A percentile compares a stretch with the other conserved stretches of the same genome.
These are phyloP conservation scores for Casaregolazyma suthepensis DNA, from an alignment of 1,139 yeast genomes.

Conservation along the genomic window DNA sequence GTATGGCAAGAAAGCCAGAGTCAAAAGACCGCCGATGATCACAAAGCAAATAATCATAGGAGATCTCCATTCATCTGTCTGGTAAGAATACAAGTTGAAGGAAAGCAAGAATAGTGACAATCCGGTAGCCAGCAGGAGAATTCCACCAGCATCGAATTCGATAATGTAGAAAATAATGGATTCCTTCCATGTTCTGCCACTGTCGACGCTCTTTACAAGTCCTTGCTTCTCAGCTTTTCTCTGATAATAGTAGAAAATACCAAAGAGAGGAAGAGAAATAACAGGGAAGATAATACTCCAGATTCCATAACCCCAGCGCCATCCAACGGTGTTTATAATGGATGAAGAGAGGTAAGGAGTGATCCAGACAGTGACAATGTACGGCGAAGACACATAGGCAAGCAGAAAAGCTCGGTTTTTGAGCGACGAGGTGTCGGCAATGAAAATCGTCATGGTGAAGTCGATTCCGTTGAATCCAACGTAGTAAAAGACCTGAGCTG, in stretches of 20 bases:
- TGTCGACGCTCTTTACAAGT: slow-evolving; percentile 15
- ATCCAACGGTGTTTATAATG: slow-evolving; percentile 14
- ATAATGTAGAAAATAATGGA: slow-evolving; percentile 20
- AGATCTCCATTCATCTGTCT: slow-evolving; percentile 25
- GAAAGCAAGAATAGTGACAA: slow-evolving; percentile 35
- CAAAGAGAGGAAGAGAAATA: slow-evolving; percentile 28
- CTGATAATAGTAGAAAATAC: slow-evolving; percentile 27
- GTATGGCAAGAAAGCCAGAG: slow-evolving; percentile 28
- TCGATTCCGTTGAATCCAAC: slow-evolving; percentile 27
- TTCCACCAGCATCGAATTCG: slow-evolving; percentile 36
- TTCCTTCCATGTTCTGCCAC: slow-evolving; percentile 18
- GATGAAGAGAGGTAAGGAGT: slow-evolving; percentile 19
- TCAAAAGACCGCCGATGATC: slow-evolving; percentile 28
- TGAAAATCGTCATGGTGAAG: slow-evolving; percentile 21
- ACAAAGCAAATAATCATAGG: slow-evolving; percentile 32
- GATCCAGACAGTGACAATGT: slow-evolving; percentile 29
- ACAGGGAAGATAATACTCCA: slow-evolving; percentile 34
- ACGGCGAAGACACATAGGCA: slow-evolving; percentile 30
- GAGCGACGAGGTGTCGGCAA: slow-evolving; percentile 31
- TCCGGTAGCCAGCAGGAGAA: slow-evolving; percentile 30
- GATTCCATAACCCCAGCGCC: slow-evolving; percentile 36
- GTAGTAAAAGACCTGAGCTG: slow-evolving; percentile 29
- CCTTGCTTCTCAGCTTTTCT: slow-evolving; percentile 23
- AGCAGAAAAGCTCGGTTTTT: slow-evolving; percentile 30
- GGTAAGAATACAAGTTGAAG: slow-evolving; percentile 30